phyloP scores from a whole-genome alignment of 2,329 filamentous ascomycete species.

The Microcera coccophila region DNA sequence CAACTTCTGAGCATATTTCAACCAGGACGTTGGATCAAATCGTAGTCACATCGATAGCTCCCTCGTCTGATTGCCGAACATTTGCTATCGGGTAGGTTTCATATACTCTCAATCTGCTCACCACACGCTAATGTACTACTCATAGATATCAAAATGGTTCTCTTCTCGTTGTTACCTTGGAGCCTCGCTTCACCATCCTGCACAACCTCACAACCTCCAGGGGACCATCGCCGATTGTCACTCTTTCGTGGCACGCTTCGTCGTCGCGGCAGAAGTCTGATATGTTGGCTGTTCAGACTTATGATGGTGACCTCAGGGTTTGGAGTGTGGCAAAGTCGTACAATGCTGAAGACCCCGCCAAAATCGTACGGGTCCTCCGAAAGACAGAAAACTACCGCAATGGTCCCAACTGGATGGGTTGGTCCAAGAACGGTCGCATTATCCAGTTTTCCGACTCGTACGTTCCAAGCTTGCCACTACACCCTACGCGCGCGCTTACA shows the following conservation, averaged over 20 bases:
- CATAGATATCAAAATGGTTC: constrained; percentile 89
- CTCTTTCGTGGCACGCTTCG: constrained; percentile 90
- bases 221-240: constrained; percentile 80
- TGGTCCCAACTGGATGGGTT: constrained; percentile 92
- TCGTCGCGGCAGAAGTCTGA: constrained; percentile 95
- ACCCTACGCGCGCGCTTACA: constrained; percentile 47
- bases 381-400: constrained; percentile 67
- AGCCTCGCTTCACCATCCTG: constrained; percentile 88
- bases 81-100: constrained; percentile 83
- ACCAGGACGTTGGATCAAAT: constrained; percentile 87
- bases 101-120: background rate
- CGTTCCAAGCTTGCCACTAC: constrained; percentile 37
- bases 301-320: constrained; percentile 86
- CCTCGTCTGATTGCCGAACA: constrained; percentile 82
- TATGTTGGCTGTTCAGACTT: constrained; percentile 91
- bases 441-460: constrained; percentile 89
- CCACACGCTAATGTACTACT: background rate
- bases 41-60: constrained; percentile 88
- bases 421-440: constrained; percentile 97
- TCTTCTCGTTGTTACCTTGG: constrained; percentile 80
- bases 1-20: constrained; percentile 88
- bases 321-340: constrained; percentile 91
- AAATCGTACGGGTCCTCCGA: constrained; percentile 83
- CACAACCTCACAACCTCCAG: constrained; percentile 85
- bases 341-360: constrained; percentile 69